Evolutionary conservation across 768 basidiomycete species (phyloP), one percentile per base, ranked within the genome.

Genomic region (Sutorius australiensis): DNA sequence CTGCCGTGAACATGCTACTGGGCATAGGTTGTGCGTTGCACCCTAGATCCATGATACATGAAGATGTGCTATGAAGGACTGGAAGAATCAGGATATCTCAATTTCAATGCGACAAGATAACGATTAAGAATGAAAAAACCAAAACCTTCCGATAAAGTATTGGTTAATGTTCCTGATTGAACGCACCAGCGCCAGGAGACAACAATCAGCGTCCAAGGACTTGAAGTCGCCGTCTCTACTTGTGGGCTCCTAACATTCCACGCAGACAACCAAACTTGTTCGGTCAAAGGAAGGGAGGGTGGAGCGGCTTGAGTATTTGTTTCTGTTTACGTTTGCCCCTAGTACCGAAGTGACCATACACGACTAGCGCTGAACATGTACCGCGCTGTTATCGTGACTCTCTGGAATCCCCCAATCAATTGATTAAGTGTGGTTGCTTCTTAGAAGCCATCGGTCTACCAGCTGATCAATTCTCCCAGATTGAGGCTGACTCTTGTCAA

Each of bases 281-380:
- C 24, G 24, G 24, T 24, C 4, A 4, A 24, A 24, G 24, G 24
- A 4, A 24, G 24, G n/a, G n/a, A n/a, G n/a, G n/a, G n/a, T n/a
- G n/a, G 24, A 24, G 24, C 24, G 24, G 4, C 24, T 24, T 24
- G 24, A 24, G 4, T 24, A 2, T 65, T 65, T 63, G 14, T 32
- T 19, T 40, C 3, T 57, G 3, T 63, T 60, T 55, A 28, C 19
- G 14, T 21, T 48, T 34, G 46, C 47, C 38, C 43, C 55, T 51
- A 40, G 30, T 13, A 17, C 54, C 31, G 10, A 64, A 47, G 19
- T 3, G 27, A 7, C 53, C 50, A 61, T 44, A 61, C 42, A 14
- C 4, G 61, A 42, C 16, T 24, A 43, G 16, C n/a, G 10, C 38
- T 37, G 40, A 9, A 28, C 30, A 11, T 2, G 33, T 40, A 7